These are phyloP conservation scores for Colletotrichum horii DNA, from an alignment of 2,329 filamentous ascomycete genomes.

Conservation along the genomic window DNA sequence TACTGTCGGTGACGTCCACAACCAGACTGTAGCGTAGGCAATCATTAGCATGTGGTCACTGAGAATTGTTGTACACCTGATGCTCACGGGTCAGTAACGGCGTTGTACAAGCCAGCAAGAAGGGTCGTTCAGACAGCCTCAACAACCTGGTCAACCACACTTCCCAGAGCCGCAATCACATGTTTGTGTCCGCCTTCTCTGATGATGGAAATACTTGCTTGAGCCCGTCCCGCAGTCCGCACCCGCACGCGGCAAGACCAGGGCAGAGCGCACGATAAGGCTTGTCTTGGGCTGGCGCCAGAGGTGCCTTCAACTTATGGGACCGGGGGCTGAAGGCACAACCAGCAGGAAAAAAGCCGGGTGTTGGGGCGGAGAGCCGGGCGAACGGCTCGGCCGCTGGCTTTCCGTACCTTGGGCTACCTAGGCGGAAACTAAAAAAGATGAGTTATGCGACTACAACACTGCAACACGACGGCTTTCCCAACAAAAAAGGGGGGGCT, in stretches of 20 bases:
- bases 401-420: neutral
- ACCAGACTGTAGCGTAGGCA: neutral
- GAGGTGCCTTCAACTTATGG: neutral
- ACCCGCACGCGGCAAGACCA: neutral
- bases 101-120: neutral
- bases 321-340: neutral
- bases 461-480: neutral
- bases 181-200: neutral
- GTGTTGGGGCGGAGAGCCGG: conserved; percentile 18
- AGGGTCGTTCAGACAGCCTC: neutral
- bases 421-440: neutral
- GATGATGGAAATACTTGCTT: neutral
- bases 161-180: neutral
- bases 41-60: too few species aligned
- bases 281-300: neutral
- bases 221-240: neutral
- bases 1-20: neutral
- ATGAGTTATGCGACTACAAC: neutral
- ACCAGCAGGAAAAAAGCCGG: neutral
- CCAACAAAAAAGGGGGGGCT: neutral
- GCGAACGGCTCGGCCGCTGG: conserved; percentile 16
- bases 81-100: neutral
- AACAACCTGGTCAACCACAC: neutral
- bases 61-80: neutral
- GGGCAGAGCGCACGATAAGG: neutral